Base-by-base conservation (phyloP, 2,329 filamentous ascomycete genomes). In the Calonectria leucothoes region DNA sequence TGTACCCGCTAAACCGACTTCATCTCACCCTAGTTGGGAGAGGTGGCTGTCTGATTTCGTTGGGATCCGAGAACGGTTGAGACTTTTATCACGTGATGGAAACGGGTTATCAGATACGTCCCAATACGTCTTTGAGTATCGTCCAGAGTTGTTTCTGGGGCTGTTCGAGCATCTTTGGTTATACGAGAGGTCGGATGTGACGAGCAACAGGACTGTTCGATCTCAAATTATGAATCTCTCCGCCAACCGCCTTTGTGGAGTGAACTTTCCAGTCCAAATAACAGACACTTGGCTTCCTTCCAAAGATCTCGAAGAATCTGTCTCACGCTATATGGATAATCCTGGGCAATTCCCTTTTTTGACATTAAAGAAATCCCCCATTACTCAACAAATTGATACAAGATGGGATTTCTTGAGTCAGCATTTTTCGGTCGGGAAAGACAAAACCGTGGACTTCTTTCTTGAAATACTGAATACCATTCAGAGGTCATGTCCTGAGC, bases 291-390 rank as follows among this genome's bases (percentile, higher is more conserved):
- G 75, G 76, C 70, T 77, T 65, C 75, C 75, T 4, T 2, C 48
- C 7, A 61, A 59, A 12, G 2, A 25, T 1, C 49, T 77, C 2
- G 27, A 10, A 29, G 25, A n/a, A 0, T 31, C 6, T 15, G 73
- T 72, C 4, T 1, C 17, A 10, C 68, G 70, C 2, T 77, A 74
- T 4, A 77, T 78, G 74, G 70, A 71, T 0, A 0, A 48, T 20
- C 70, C 75, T 0, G 71, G 55, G 5, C 20, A 57, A 1, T 78
- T 78, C 4, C 76, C 70, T 0, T 78, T 78, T 29, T 64, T 78
- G 0, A 48, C 35, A 2, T 1, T 69, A 0, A 48, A 33, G 5
- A 23, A 69, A 6, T 29, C 33, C 11, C 42, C 33, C 0, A 8
- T 37, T 1, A 17, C 3, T 27, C 20, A 52, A 12, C n/a, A n/a